These are phyloP conservation scores for Ormosia semicastrata DNA, from an alignment of 306 rosid genomes.

Conservation along the genomic window DNA sequence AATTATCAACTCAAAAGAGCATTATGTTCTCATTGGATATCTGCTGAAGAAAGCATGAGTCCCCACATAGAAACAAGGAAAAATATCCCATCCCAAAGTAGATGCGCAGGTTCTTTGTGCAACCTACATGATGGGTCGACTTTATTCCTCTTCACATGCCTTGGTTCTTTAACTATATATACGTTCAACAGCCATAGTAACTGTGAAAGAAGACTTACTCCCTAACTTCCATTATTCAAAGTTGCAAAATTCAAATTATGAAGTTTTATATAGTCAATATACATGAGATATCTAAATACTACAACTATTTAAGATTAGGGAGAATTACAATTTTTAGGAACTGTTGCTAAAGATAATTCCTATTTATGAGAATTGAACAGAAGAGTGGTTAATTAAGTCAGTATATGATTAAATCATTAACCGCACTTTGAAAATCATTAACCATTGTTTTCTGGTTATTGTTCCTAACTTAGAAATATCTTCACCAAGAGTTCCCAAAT, in stretches of 20 bases:
- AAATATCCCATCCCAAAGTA: background rate
- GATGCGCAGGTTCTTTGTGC: background rate
- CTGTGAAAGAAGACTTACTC: no score
- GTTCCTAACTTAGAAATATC: no score
- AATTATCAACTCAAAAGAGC: no score
- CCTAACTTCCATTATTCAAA: no score
- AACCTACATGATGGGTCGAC: background rate
- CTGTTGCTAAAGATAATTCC: no score
- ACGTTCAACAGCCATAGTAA: no score
- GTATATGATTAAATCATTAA: no score
- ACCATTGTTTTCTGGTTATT: no score
- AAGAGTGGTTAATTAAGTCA: background rate
- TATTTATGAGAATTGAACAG: no score
- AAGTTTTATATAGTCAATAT: no score
- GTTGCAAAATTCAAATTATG: background rate
- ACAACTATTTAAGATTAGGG: background rate
- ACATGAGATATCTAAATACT: background rate
- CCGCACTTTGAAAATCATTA: no score
- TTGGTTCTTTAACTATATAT: background rate
- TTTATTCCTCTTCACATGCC: background rate
- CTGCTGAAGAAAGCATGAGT: background rate
- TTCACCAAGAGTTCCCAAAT: no score
- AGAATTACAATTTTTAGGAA: background rate
- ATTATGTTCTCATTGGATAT: background rate
- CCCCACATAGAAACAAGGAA: background rate